Base-by-base conservation (phyloP, 495 filamentous ascomycete species). In the Staphylotrichum tortipilum region DNA sequence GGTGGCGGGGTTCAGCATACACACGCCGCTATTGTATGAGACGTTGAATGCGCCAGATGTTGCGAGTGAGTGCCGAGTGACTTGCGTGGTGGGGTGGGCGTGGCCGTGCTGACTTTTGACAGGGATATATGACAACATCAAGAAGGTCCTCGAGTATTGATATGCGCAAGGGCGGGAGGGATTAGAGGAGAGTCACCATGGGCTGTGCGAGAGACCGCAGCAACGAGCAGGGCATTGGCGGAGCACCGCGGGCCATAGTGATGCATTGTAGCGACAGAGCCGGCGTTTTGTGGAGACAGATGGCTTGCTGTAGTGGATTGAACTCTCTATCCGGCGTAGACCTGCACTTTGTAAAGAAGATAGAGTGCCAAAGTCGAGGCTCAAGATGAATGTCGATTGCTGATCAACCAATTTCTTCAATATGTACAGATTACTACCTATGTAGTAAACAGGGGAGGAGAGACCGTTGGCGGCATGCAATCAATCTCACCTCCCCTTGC, bases 1-100 rank as follows among this genome's bases (percentile, higher is more conserved):
- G 35, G 82, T 97, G 29, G 90, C 89, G 12, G 92, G 94, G 14
- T 95, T 88, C 86, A 88, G 83, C 65, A 89, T 83, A 31, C 91
- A 92, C 67, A 85, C 82, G 42, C 86, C 88, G 0, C 64, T 98
- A 50, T 59, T 81, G 35, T 97, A 80, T 66, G 92, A 98, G 71
- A 77, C 78, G 63, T 89, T 95, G 57, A 88, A 90, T 56, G 72
- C 94, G 33, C 92, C 92, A 1, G 91, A 96, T 70, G 85, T 95
- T 56, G 79, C 88, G 3, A 81, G 90, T 96, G 72, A 84, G 90
- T 83, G n/a, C n/a, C n/a, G n/a, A n/a, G n/a, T n/a, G n/a, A n/a
- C n/a, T n/a, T n/a, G n/a, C n/a, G n/a, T n/a, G n/a, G n/a, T n/a
- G n/a, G n/a, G n/a, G n/a, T n/a, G n/a, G n/a, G n/a, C n/a, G n/a